Conservation (phyloP, 148 eudicot genomes). For the Chenopodium formosanum region DNA sequence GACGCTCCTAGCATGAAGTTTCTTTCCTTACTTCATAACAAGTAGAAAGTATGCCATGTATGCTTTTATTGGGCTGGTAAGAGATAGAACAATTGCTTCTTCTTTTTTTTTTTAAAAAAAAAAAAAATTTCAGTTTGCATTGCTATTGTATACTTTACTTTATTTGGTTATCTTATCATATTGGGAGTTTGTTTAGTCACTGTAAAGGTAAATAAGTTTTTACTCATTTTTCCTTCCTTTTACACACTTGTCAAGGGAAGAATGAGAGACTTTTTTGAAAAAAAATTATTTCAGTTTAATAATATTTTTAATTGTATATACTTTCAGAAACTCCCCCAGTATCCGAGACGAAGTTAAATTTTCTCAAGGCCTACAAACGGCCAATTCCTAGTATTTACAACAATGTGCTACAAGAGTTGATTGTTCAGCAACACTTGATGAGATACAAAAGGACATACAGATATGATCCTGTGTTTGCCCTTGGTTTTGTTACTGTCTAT, state of each 20-base stretch:
- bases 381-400: slow-evolving; percentile 97
- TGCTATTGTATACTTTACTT: background rate
- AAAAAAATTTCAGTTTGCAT: too few relatives aligned
- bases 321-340: slow-evolving; percentile 76
- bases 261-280: background rate
- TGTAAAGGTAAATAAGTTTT: background rate
- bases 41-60: too few relatives aligned
- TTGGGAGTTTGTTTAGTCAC: background rate
- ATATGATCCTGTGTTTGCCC: slow-evolving; percentile 94
- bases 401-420: slow-evolving; percentile 84
- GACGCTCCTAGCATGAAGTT: too few relatives aligned
- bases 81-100: too few relatives aligned
- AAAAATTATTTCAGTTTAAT: background rate
- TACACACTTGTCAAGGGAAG: background rate
- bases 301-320: background rate
- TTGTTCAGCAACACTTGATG: slow-evolving; percentile 92
- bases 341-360: slow-evolving; percentile 72
- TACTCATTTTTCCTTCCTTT: background rate
- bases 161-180: background rate
- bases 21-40: too few relatives aligned
- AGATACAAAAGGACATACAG: slow-evolving; percentile 77
- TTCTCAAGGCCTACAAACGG: slow-evolving; percentile 80
- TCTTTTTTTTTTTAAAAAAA: background rate
- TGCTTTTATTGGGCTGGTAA: too few relatives aligned
- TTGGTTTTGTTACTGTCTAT: slow-evolving; percentile 95